A percentile compares a stretch with the other conserved stretches of the same genome.
These are phyloP conservation scores for Picocystis sp. DNA, from an alignment of 163 green algal species.

Conservation along the genomic window DNA sequence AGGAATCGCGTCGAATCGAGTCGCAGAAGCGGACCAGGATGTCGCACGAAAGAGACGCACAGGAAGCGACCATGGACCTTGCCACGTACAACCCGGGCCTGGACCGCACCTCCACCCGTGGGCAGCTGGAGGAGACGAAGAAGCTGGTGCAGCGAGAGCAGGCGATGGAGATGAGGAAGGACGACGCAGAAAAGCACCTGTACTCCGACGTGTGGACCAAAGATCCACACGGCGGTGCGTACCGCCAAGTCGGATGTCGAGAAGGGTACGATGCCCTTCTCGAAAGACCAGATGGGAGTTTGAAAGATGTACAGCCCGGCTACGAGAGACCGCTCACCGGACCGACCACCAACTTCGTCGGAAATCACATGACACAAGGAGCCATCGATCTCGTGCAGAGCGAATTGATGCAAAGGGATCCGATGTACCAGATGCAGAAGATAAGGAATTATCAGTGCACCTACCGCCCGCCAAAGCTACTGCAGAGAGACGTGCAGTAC, in stretches of 20 bases:
- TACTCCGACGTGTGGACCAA: slow-evolving; percentile 60
- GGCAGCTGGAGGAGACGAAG: no score
- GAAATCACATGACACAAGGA: slow-evolving; percentile 65
- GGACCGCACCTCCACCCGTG: no score
- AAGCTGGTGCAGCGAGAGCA: neutral
- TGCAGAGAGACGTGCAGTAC: neutral
- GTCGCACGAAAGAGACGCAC: no score
- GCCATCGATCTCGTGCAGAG: slow-evolving; percentile 61
- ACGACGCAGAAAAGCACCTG: slow-evolving; percentile 30
- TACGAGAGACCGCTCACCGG: slow-evolving; percentile 50
- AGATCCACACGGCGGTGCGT: slow-evolving; percentile 51
- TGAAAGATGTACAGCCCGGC: slow-evolving; percentile 23
- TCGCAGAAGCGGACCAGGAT: no score
- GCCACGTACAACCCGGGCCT: no score
- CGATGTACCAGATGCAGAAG: slow-evolving; percentile 1
- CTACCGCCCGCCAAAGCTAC: slow-evolving; percentile 3
- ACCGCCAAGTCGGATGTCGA: slow-evolving; percentile 33
- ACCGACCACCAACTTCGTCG: slow-evolving; percentile 74
- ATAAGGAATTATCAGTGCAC: neutral
- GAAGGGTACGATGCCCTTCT: slow-evolving; percentile 23
- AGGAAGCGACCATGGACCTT: no score
- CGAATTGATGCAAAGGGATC: slow-evolving; percentile 19
- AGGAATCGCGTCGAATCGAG: no score
- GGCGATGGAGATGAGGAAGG: slow-evolving; percentile 11
- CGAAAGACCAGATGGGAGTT: slow-evolving; percentile 6